A percentile compares a stretch with the other conserved stretches of the same genome.
Conservation (phyloP, 169 alveolate genomes). For the Plasmodium reichenowi region DNA sequence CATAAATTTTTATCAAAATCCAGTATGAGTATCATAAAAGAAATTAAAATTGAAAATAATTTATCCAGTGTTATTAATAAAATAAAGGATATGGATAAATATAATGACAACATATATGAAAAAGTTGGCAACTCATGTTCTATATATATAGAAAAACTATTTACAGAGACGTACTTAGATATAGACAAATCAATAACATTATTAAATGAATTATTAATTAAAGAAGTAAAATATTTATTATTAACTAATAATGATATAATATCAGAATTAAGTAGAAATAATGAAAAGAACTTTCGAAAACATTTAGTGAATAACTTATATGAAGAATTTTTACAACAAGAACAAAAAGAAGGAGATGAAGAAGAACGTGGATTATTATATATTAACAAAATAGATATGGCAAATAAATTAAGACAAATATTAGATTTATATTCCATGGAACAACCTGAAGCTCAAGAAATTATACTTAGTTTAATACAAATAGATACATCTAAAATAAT, state of each 20-base stretch:
- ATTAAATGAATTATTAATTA: conserved; percentile 63
- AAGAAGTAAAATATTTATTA: conserved; percentile 60
- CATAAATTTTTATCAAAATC: conserved; percentile 32
- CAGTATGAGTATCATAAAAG: conserved; percentile 23
- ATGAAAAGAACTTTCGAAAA: conserved; percentile 47
- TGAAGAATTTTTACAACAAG: conserved; percentile 77
- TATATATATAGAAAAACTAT: conserved; percentile 45
- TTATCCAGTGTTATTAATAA: conserved; percentile 9
- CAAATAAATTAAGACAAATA: conserved; percentile 41
- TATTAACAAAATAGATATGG: conserved; percentile 71
- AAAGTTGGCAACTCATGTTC: conserved; percentile 24
- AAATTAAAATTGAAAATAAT: conserved; percentile 32
- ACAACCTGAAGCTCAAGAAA: conserved; percentile 60
- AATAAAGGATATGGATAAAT: conserved; percentile 4
- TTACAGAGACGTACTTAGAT: conserved; percentile 36
- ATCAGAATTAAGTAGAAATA: conserved; percentile 25
- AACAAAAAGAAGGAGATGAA: conserved; percentile 44
- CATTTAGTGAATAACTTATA: conserved; percentile 55
- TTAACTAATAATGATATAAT: conserved; percentile 23
- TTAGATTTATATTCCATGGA: conserved; percentile 40
- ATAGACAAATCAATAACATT: conserved; percentile 36
- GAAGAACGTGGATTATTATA: conserved; percentile 33
- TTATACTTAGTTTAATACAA: conserved; percentile 67
- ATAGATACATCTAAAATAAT: conserved; percentile 57
- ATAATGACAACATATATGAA: conserved; percentile 40